Percentiles rank a stretch among this genome's conserved stretches.
phyloP scores from a whole-genome alignment of 1,139 yeast species.

The Sugiyamaella xylanicola region DNA sequence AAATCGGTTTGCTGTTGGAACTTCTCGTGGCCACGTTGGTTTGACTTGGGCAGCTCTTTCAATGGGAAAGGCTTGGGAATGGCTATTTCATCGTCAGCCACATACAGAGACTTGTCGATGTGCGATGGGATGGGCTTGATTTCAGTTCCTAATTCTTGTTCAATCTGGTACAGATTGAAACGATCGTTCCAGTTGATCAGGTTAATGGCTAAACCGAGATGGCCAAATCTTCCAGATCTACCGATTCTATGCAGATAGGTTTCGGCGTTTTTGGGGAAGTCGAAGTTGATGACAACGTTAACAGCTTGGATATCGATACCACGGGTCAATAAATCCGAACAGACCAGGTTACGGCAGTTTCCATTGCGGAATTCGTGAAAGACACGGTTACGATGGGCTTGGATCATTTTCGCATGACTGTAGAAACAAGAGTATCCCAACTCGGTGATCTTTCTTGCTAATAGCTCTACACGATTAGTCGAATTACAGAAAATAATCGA shows the following conservation, averaged over 20 bases:
- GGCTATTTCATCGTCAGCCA: slow-evolving; percentile 72
- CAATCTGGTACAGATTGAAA: slow-evolving; percentile 89
- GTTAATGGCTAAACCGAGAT: slow-evolving; percentile 95
- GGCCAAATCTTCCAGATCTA: slow-evolving; percentile 99
- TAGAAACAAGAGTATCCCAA: slow-evolving; percentile 95
- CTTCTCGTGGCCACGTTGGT: slow-evolving; percentile 28
- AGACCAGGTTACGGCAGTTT: slow-evolving; percentile 92
- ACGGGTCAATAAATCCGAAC: slow-evolving; percentile 94
- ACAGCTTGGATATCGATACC: slow-evolving; percentile 99
- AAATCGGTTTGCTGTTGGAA: slow-evolving; percentile 29
- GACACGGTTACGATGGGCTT: slow-evolving; percentile 94
- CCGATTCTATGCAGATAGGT: slow-evolving; percentile 98
- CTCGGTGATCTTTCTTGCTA: slow-evolving; percentile 95
- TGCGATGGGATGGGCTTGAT: slow-evolving; percentile 93
- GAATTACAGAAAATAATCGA: slow-evolving; percentile 96
- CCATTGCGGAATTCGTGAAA: slow-evolving; percentile 99
- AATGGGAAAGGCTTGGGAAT: slow-evolving; percentile 89
- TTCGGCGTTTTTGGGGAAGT: slow-evolving; percentile 97
- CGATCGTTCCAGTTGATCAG: slow-evolving; percentile 97
- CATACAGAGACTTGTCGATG: slow-evolving; percentile 86
- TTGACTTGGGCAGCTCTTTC: slow-evolving; percentile 58
- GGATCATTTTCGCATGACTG: slow-evolving; percentile 98
- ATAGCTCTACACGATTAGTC: slow-evolving; percentile 89
- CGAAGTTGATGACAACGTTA: slow-evolving; percentile 95
- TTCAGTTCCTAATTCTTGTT: slow-evolving; percentile 96